Evolutionary conservation across 2,329 filamentous ascomycete species (phyloP).

Genomic region (Aschersonia sp.): DNA sequence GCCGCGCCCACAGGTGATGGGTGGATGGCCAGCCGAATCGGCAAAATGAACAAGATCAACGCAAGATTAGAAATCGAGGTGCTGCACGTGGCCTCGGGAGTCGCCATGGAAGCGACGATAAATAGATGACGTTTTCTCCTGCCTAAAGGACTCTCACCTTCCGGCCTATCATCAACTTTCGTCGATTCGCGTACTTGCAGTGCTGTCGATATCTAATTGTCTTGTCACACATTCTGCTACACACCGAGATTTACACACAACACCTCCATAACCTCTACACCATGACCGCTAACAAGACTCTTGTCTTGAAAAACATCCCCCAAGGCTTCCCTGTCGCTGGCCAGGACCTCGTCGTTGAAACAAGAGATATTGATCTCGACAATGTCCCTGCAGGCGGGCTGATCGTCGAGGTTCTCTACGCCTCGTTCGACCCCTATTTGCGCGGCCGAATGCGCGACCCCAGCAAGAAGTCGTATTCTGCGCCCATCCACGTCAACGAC

Average conservation of each 20-base stretch:
- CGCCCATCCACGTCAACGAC: constrained; percentile 39
- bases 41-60: too few relatives aligned
- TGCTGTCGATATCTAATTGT: too few relatives aligned
- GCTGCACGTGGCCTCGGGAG: background rate
- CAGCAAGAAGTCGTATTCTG: constrained; percentile 42
- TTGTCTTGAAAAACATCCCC: constrained; percentile 61
- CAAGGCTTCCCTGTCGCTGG: constrained; percentile 52
- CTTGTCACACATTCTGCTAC: background rate
- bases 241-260: background rate
- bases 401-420: constrained; percentile 55
- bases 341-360: constrained; percentile 55
- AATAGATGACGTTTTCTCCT: background rate
- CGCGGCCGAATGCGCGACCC: constrained; percentile 63
- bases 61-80: background rate
- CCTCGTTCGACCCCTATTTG: constrained; percentile 75
- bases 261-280: background rate
- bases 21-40: too few relatives aligned
- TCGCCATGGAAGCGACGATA: background rate
- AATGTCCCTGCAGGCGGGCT: constrained; percentile 48
- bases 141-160: background rate
- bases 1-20: too few relatives aligned
- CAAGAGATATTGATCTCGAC: constrained; percentile 51
- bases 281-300: constrained; percentile 49
- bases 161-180: too few relatives aligned
- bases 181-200: too few relatives aligned